These are phyloP conservation scores for Plasmodium adleri DNA, from an alignment of 169 alveolate genomes.

Conservation along the genomic window DNA sequence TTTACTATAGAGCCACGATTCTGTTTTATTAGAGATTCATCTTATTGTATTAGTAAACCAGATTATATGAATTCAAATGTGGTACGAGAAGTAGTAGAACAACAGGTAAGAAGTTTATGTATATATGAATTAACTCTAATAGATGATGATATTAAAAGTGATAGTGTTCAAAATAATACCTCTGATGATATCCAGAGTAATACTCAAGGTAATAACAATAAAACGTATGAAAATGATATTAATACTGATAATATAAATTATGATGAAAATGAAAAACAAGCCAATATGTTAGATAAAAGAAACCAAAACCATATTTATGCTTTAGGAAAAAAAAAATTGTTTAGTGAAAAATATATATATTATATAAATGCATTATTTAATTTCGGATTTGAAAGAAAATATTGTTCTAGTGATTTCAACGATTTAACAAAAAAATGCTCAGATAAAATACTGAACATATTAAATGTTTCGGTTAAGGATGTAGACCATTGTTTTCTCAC, in stretches of 20 bases:
- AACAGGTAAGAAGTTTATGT: slow-evolving; percentile 65
- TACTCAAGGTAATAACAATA: background rate
- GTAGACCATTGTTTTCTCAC: slow-evolving; percentile 44
- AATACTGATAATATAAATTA: background rate
- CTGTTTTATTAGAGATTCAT: slow-evolving; percentile 62
- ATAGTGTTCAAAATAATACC: background rate
- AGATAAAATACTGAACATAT: slow-evolving; percentile 20
- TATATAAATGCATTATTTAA: slow-evolving; percentile 69
- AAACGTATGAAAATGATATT: background rate
- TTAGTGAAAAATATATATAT: slow-evolving; percentile 50
- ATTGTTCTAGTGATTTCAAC: slow-evolving; percentile 54
- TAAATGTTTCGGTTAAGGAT: slow-evolving; percentile 40
- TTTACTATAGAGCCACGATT: slow-evolving; percentile 61
- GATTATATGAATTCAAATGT: slow-evolving; percentile 63
- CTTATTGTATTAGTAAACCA: slow-evolving; percentile 67
- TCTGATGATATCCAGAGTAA: background rate
- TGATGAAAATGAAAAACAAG: background rate
- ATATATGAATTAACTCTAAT: slow-evolving; percentile 49
- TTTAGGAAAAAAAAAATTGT: slow-evolving; percentile 6
- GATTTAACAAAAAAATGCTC: slow-evolving; percentile 72
- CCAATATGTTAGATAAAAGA: background rate
- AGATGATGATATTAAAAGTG: background rate
- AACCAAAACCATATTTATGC: background rate
- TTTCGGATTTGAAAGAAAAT: slow-evolving; percentile 47
- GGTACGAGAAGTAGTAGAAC: slow-evolving; percentile 63